Base-by-base conservation (phyloP, 495 filamentous ascomycete genomes). In the Xylaria venustula region DNA sequence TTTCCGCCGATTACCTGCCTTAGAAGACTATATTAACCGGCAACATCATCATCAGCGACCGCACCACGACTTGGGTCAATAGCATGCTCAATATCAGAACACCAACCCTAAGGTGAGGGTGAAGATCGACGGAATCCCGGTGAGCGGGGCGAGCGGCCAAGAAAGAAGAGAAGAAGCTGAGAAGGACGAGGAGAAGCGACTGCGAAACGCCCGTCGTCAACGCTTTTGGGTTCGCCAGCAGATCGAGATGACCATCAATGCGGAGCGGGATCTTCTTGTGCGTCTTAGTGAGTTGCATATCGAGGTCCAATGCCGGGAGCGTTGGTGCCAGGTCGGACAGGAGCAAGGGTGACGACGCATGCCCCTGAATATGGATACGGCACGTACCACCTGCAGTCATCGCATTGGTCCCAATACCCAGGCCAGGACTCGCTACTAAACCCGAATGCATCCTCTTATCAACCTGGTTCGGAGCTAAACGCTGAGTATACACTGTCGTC, bases 261-360 rank as follows among this genome's bases (percentile, higher is more conserved):
- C 80, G 60, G 75, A 83, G 61, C 70, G 65, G 50, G 51, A 66
- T 19, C 73, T 79, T 19, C 60, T 79, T 40, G 45, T 65, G 6
- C 60, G 78, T 19, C 65, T 82, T 28, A 68, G 74, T n/a, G 77
- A 82, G 60, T 63, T 83, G 20, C 58, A 73, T 26, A 59, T 74
- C 20, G 78, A 83, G 58, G 72, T 78, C 11, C 71, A 72, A 61
- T 73, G 68, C 30, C 61, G 71, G 22, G 73, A 74, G 48, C 63
- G 74, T 41, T 77, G 70, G 71, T 54, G 54, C 47, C 68, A 64
- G 42, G 67, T 73, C 9, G 71, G 73, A 19, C 37, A 17, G 36
- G 64, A 70, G 28, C n/a, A 2, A 3, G 46, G n/a, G n/a, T n/a
- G n/a, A 42, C 19, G 20, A 14, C 48, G 32, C 1, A 40, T 56